Percentiles rank a stretch among this genome's conserved stretches.
phyloP scores from a whole-genome alignment of 495 filamentous ascomycete genomes.

The Beverwykella pulmonaria region DNA sequence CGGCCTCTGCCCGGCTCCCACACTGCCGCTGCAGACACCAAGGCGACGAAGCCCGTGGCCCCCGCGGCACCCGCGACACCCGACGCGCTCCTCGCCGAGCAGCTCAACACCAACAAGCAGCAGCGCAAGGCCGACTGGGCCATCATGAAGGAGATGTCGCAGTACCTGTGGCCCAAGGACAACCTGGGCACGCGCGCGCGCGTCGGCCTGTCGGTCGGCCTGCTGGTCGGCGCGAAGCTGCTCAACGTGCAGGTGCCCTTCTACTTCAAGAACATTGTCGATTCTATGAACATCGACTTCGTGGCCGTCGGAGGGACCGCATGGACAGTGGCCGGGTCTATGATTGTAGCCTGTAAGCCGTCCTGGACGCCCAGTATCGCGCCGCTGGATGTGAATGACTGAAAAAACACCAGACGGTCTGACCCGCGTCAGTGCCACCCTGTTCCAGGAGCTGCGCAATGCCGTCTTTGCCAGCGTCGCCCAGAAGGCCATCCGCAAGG shows the following conservation, averaged over 20 bases:
- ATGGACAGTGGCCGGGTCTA: slow-evolving; percentile 82
- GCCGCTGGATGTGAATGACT: no score
- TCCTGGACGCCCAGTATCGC: not conserved
- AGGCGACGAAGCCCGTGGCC: slow-evolving; percentile 19
- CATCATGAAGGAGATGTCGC: slow-evolving; percentile 96
- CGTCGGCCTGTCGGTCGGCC: slow-evolving; percentile 75
- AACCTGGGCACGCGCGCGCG: slow-evolving; percentile 79
- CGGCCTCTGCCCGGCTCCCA: slow-evolving; percentile 17
- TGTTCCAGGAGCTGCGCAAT: slow-evolving; percentile 91
- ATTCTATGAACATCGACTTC: slow-evolving; percentile 96
- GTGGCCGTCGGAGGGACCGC: slow-evolving; percentile 79
- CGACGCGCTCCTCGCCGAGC: slow-evolving; percentile 60
- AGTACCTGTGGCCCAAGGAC: slow-evolving; percentile 95
- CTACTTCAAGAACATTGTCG: slow-evolving; percentile 97
- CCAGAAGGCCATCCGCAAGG: slow-evolving; percentile 90
- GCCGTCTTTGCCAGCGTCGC: slow-evolving; percentile 96
- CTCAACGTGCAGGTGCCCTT: slow-evolving; percentile 98
- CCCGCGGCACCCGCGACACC: slow-evolving; percentile 42
- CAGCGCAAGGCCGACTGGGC: slow-evolving; percentile 97
- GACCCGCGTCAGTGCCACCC: slow-evolving; percentile 80
- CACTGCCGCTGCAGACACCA: slow-evolving; percentile 7
- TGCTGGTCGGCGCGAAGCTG: slow-evolving; percentile 87
- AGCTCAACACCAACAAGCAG: slow-evolving; percentile 67
- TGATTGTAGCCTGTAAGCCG: slow-evolving; percentile 79
- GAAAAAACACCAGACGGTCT: slow-evolving; percentile 65